These are phyloP conservation scores for Syncephalastrum monosporum DNA, from an alignment of 371 early-diverging fungal species.

Conservation along the genomic window DNA sequence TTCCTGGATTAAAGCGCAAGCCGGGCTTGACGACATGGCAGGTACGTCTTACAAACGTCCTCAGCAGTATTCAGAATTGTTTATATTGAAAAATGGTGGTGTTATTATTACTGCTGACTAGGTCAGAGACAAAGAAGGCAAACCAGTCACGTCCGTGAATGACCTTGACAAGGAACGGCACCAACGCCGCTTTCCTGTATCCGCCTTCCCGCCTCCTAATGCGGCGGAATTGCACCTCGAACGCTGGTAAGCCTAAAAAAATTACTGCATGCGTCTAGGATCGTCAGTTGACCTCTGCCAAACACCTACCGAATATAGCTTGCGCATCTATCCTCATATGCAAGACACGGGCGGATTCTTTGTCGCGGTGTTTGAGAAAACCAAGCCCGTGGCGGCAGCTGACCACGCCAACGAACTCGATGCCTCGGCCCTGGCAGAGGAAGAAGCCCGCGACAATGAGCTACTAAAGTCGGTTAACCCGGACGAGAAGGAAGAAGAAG, in stretches of 20 bases:
- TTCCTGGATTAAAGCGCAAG: constrained; percentile 75
- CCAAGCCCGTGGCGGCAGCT: constrained; percentile 52
- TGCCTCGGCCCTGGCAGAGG: constrained; percentile 23
- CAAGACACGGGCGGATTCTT: constrained; percentile 99
- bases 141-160: constrained; percentile 55
- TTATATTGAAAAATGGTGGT: too few species aligned
- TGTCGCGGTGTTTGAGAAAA: constrained; percentile 96
- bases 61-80: too few species aligned
- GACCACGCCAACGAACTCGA: constrained; percentile 36
- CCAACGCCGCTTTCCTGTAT: constrained; percentile 49
- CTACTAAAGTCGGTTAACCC: constrained; percentile 20
- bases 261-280: background rate
- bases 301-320: constrained; percentile 26
- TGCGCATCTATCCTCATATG: constrained; percentile 94
- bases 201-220: constrained; percentile 77
- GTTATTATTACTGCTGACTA: constrained; percentile 17
- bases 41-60: constrained; percentile 39
- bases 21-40: constrained; percentile 89
- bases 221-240: constrained; percentile 73
- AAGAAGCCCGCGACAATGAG: constrained; percentile 24
- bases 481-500: background rate
- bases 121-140: constrained; percentile 56
- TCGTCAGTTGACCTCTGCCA: too few species aligned
- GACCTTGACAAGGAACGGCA: constrained; percentile 52
- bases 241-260: constrained; percentile 58